Conservation (phyloP, 164 flowering plant genomes). For the Piper betle region DNA sequence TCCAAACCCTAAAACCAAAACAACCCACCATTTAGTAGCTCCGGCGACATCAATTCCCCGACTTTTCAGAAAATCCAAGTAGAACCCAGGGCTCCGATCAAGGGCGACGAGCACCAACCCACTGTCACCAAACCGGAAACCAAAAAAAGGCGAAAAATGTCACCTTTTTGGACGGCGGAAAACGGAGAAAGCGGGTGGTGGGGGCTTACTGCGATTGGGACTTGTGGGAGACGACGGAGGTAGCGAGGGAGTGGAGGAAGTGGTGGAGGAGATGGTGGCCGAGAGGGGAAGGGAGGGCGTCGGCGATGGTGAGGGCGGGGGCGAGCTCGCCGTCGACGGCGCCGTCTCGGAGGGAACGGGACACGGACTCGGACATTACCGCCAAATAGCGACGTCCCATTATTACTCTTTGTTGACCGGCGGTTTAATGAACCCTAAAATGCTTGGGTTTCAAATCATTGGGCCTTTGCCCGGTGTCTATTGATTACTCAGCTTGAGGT, state of each 20-base stretch:
- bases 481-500: too few relatives aligned
- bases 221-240: constrained; percentile 45
- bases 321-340: constrained; percentile 75
- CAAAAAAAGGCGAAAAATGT: not conserved
- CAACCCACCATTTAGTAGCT: constrained; percentile 30
- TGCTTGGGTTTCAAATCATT: too few relatives aligned
- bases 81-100: constrained; percentile 51
- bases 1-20: not conserved
- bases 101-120: constrained; percentile 66
- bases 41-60: constrained; percentile 31
- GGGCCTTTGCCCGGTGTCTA: too few relatives aligned
- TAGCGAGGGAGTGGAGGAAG: constrained; percentile 36
- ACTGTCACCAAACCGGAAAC: constrained; percentile 16
- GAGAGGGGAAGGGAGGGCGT: constrained; percentile 35
- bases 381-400: too few relatives aligned
- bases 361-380: constrained; percentile 70
- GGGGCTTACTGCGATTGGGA: constrained; percentile 49
- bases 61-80: constrained; percentile 38
- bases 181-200: not conserved
- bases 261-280: constrained; percentile 49
- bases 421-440: too few relatives aligned
- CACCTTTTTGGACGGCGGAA: not conserved
- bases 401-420: too few relatives aligned
- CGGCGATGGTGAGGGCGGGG: constrained; percentile 70
- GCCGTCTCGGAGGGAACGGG: constrained; percentile 76